Conservation (phyloP, 306 rosid genomes). For the Vigna angularis region DNA sequence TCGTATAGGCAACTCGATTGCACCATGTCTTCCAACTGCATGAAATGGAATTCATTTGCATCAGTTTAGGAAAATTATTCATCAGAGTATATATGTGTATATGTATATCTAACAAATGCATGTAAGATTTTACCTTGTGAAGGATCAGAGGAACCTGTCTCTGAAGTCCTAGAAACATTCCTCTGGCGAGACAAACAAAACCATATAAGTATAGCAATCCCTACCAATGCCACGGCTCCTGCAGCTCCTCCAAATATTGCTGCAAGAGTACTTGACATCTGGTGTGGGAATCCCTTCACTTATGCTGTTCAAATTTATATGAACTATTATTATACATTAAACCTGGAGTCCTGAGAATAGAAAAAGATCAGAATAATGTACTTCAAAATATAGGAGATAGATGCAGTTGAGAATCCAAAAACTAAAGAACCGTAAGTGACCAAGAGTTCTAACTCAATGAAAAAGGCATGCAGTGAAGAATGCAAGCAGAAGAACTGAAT, state of each 20-base stretch:
- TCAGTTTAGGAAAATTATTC: conserved; percentile 14
- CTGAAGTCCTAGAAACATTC: conserved; percentile 74
- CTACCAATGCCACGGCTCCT: conserved; percentile 95
- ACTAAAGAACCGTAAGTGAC: not conserved
- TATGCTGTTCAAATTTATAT: conserved; percentile 52
- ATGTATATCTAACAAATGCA: not conserved
- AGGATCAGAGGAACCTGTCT: conserved; percentile 95
- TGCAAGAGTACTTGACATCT: conserved; percentile 93
- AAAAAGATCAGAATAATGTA: conserved; percentile 46
- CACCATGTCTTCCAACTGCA: conserved; percentile 76
- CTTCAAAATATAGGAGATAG: conserved; percentile 29
- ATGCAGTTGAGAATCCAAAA: not conserved
- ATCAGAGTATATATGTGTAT: not conserved
- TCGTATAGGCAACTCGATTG: conserved; percentile 65
- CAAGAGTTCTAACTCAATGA: conserved; percentile 5
- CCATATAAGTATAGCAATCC: conserved; percentile 67
- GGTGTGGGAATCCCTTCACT: conserved; percentile 62
- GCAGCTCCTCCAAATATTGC: conserved; percentile 94
- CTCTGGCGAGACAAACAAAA: conserved; percentile 60
- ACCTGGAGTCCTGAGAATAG: conserved; percentile 58
- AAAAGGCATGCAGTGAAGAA: conserved; percentile 47
- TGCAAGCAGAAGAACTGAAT: conserved; percentile 12
- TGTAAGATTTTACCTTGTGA: conserved; percentile 74
- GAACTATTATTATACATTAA: conserved; percentile 53
- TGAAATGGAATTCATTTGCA: conserved; percentile 37